Evolutionary conservation across 805 yeast genomes (phyloP).

Genomic region (Candida sphagnicola): DNA sequence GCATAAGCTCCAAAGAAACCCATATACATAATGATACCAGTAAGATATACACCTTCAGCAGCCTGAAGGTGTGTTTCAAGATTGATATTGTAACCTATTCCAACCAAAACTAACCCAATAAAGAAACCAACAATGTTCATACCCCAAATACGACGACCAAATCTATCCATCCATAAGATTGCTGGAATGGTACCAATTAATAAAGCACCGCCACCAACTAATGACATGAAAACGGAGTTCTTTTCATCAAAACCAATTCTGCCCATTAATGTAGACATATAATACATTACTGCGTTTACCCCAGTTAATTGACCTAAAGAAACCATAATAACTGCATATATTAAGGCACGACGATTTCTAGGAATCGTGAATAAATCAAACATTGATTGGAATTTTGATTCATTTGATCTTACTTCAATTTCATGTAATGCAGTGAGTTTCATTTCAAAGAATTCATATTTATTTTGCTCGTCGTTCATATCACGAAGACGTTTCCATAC

Average conservation of each 20-base stretch:
- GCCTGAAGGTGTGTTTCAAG: slow-evolving; percentile 36
- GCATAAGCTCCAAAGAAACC: slow-evolving; percentile 65
- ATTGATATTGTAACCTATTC: slow-evolving; percentile 49
- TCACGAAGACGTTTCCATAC: slow-evolving; percentile 58
- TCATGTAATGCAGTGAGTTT: slow-evolving; percentile 49
- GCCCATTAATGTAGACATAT: slow-evolving; percentile 55
- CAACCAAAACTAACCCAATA: slow-evolving; percentile 57
- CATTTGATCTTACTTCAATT: slow-evolving; percentile 32
- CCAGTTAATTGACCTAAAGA: slow-evolving; percentile 64
- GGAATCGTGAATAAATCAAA: slow-evolving; percentile 51
- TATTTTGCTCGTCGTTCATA: slow-evolving; percentile 35
- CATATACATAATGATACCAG: slow-evolving; percentile 63
- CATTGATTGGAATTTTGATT: slow-evolving; percentile 36
- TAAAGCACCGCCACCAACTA: slow-evolving; percentile 65
- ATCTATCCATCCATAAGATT: slow-evolving; percentile 51
- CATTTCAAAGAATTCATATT: slow-evolving; percentile 56
- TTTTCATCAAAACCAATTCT: slow-evolving; percentile 51
- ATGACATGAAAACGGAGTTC: slow-evolving; percentile 59
- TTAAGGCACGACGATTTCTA: slow-evolving; percentile 58
- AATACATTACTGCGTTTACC: slow-evolving; percentile 63
- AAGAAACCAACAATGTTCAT: slow-evolving; percentile 54
- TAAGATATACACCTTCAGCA: slow-evolving; percentile 56
- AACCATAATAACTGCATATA: slow-evolving; percentile 56
- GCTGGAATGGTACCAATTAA: slow-evolving; percentile 66
- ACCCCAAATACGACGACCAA: slow-evolving; percentile 61